Evolutionary conservation across 352 stramenopile genomes (phyloP), one percentile per base, ranked within the genome.

Genomic region (Thraustochytrium sp.): DNA sequence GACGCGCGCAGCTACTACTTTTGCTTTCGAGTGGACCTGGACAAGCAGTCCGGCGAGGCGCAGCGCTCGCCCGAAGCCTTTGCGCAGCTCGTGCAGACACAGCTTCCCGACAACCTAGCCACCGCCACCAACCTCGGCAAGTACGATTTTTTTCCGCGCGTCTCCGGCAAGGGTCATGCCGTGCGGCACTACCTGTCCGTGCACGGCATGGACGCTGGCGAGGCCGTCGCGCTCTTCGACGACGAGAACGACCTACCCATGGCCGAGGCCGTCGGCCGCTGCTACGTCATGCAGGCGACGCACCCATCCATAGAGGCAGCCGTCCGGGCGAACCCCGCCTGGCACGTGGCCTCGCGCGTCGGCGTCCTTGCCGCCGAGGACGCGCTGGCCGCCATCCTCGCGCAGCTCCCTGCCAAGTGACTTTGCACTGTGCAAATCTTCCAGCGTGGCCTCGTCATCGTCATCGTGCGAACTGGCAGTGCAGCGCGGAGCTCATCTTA

Each of bases 161-260:
- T 42, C 2, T 80, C 68, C 34, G 68, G 68, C 26, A 80, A 80
- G 29, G 68, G 68, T 0, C 76, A 80, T 31, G 68, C 68, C 5
- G 68, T 80, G 46, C 68, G 68, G 0, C 68, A 80, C 53, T 80
- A 80, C 48, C 18, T 80, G 21, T 0, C 34, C 0, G 4, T 29
- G 53, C 51, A 42, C 36, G 68, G 51, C 68, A 40, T 80, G 4
- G 16, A 23, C 18, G 34, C 48, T 26, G 42, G 13, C 34, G 68
- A 80, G 26, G 68, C 68, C 44, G 5, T 64, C 11, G 46, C 48
- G 3, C 31, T 80, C 23, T 80, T 80, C 40, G 68, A 80, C 40
- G 68, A 80, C 68, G 68, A 80, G 40, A 80, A 80, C 51, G 68
- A 80, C 48, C 68, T 80, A 16, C 68, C 68, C 21, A 80, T 80